phyloP scores from a whole-genome alignment of 305 asterid species.

The Fraxinus ornus region DNA sequence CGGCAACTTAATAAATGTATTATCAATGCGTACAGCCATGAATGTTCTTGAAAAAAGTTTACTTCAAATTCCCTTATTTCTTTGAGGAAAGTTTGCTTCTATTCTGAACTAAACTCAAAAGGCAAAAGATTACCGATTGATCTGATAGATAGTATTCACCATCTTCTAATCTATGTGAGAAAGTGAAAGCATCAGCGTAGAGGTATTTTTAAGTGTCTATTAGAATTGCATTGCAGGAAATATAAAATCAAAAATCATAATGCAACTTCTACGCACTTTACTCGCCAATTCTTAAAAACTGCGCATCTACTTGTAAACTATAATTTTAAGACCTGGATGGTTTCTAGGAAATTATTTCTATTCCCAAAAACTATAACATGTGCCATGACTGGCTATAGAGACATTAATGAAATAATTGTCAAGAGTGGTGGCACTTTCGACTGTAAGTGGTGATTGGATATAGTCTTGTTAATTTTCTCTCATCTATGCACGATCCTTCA shows the following conservation, averaged over 20 bases:
- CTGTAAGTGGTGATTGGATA: neutral
- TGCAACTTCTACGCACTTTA: neutral
- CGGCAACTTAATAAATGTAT: neutral
- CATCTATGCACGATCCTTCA: conserved; percentile 1
- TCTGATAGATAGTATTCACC: neutral
- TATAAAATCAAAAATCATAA: neutral
- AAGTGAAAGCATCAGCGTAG: neutral
- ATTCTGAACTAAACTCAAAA: neutral
- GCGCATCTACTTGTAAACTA: neutral
- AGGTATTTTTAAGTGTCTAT: neutral
- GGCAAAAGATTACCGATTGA: neutral
- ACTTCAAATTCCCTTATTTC: neutral
- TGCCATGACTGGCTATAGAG: neutral
- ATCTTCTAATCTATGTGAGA: neutral
- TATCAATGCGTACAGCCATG: neutral
- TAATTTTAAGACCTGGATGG: neutral
- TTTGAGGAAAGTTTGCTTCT: neutral
- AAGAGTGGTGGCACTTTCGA: neutral
- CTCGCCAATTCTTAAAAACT: neutral
- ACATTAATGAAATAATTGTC: neutral
- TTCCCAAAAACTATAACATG: neutral
- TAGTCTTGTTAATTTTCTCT: neutral
- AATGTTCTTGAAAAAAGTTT: neutral
- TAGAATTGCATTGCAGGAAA: neutral
- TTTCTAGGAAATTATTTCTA: neutral